Base-by-base conservation (phyloP, 2,329 filamentous ascomycete species). In the Didymella lethalis region DNA sequence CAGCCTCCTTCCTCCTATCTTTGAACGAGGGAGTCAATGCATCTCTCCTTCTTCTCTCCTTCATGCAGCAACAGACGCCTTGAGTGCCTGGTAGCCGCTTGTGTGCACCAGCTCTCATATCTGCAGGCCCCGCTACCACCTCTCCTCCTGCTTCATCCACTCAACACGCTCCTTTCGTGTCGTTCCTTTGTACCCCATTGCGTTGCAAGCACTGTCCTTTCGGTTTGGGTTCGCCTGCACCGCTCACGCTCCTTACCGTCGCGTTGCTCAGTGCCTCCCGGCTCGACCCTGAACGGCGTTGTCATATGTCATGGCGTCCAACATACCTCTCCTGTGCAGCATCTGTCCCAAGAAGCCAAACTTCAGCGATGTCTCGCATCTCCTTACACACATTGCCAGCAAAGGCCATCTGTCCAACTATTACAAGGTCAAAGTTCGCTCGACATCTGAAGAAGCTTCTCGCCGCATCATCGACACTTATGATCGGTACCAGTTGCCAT, bases 341-440 rank as follows among this genome's bases (percentile, higher is more conserved):
- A 89, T 97, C 66, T 98, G 94, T 75, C 89, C 90, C 34, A 91
- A 89, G 66, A 85, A 85, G 61, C 91, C 92, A 38, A 85, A 80
- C 29, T 97, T 97, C 79, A 96, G 92, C 55, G 94, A 98, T 77
- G 83, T 93, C 44, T 97, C 93, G 32, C 94, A 97, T 77, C 83
- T 97, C 36, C 86, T 98, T 72, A 98, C 94, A 12, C 94, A 98
- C 74, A 87, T 97, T 62, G 88, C 90, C 59, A 97, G 93, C 64
- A 97, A 97, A 75, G 90, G 90, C n/a, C 94, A 98, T 75, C 82
- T 97, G 32, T 88, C 92, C 59, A 86, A 92, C 73, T 88, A 91
- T 70, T 96, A 93, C 80, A 92, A 92, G 71, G 84, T 92, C 51
- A 89, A 92, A 69, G 86, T 97, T 65, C 86, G 86, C 57, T 86